Percentiles rank a stretch among this genome's conserved stretches.
These are phyloP conservation scores for Cornus controversa DNA, from an alignment of 148 eudicot species.

Conservation along the genomic window DNA sequence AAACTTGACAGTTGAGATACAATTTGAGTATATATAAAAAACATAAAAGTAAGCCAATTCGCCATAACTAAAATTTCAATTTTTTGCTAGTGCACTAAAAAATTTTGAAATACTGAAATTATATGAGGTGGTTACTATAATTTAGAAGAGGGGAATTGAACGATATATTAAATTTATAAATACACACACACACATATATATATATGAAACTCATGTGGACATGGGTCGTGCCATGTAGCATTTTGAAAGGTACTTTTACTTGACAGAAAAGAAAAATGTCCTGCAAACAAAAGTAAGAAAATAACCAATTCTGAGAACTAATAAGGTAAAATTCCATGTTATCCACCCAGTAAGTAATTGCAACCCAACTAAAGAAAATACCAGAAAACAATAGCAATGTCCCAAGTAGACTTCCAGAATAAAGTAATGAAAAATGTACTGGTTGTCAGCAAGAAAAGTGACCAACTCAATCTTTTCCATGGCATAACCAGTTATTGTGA, in stretches of 20 bases:
- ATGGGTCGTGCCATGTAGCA: not conserved
- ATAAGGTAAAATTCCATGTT: not conserved
- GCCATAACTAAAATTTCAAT: not conserved
- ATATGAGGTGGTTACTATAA: too few relatives aligned
- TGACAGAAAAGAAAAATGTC: not conserved
- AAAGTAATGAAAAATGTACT: too few relatives aligned
- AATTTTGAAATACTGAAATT: too few relatives aligned
- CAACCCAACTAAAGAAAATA: not conserved
- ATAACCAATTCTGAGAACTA: not conserved
- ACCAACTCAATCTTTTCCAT: not conserved
- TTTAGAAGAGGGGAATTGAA: too few relatives aligned
- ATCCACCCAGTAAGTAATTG: not conserved
- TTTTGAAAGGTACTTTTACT: not conserved
- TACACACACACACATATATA: too few relatives aligned
- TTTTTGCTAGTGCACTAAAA: too few relatives aligned
- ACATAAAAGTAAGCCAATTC: too few relatives aligned
- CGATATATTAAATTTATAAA: too few relatives aligned
- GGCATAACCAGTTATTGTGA: too few relatives aligned
- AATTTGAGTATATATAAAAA: not conserved
- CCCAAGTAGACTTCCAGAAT: too few relatives aligned
- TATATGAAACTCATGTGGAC: too few relatives aligned
- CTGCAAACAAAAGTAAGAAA: not conserved
- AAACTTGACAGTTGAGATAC: not conserved
- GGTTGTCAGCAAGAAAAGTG: not conserved
- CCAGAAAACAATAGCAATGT: not conserved